Conservation (phyloP, 2,329 filamentous ascomycete genomes). For the Colletotrichum tanaceti region DNA sequence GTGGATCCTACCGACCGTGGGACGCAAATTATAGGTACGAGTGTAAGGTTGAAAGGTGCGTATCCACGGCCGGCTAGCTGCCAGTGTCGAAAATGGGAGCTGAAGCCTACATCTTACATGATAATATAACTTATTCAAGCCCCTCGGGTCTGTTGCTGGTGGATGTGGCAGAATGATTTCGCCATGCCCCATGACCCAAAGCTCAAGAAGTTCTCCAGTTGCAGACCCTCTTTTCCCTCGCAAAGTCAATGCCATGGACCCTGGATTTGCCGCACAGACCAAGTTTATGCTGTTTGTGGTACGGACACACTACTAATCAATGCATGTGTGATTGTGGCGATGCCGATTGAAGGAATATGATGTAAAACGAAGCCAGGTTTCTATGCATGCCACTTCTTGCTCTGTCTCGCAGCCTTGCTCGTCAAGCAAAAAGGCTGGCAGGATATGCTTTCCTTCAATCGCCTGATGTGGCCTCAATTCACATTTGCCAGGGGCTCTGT, state of each 20-base stretch:
- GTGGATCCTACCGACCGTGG: slow-evolving; percentile 5
- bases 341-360: not conserved
- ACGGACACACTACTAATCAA: too few relatives aligned
- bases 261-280: slow-evolving; percentile 13
- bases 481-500: slow-evolving; percentile 11
- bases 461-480: not conserved
- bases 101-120: not conserved
- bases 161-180: not conserved
- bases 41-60: too few relatives aligned
- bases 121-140: too few relatives aligned
- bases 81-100: not conserved
- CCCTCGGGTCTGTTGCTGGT: too few relatives aligned
- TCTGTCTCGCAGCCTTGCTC: not conserved
- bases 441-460: too few relatives aligned
- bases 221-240: not conserved
- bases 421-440: not conserved
- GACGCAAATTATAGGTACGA: too few relatives aligned
- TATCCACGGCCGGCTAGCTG: too few relatives aligned
- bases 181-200: not conserved
- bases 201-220: not conserved
- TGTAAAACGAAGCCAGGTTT: not conserved
- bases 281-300: not conserved
- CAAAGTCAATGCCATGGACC: slow-evolving; percentile 25
- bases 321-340: not conserved
- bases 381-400: not conserved